A percentile compares a stretch with the other conserved stretches of the same genome.
Conservation (phyloP, 2,329 filamentous ascomycete species). For the Sclerotinia subarctica region DNA sequence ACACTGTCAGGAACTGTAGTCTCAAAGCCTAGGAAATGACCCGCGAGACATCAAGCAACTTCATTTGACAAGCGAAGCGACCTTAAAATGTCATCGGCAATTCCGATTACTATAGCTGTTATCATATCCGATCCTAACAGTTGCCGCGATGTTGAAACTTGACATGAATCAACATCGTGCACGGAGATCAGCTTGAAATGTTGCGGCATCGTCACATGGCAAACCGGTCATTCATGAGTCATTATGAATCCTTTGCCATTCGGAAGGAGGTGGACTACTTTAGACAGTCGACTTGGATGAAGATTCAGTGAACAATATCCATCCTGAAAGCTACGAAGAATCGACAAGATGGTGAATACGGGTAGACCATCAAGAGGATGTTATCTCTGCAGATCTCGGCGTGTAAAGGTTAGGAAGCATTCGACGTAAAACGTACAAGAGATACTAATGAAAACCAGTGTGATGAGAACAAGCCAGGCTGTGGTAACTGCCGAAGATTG, state of each 20-base stretch:
- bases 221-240: neutral
- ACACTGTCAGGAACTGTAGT: neutral
- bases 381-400: slow-evolving; percentile 24
- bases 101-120: neutral
- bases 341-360: slow-evolving; percentile 16
- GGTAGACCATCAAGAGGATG: slow-evolving; percentile 24
- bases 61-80: neutral
- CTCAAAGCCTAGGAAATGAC: neutral
- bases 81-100: neutral
- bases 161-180: slow-evolving; percentile 7
- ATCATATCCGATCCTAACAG: neutral
- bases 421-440: neutral
- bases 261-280: neutral
- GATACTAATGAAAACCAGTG: slow-evolving; percentile 7
- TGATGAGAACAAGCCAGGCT: slow-evolving; percentile 30
- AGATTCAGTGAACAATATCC: neutral
- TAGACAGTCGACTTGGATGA: neutral
- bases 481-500: slow-evolving; percentile 22
- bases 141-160: slow-evolving; percentile 9
- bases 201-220: neutral
- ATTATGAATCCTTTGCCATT: neutral
- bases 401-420: slow-evolving; percentile 22
- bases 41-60: neutral
- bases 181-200: neutral
- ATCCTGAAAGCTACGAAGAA: neutral